Base-by-base conservation (phyloP, 75 land plant genomes). In the Gnetum montanum region DNA sequence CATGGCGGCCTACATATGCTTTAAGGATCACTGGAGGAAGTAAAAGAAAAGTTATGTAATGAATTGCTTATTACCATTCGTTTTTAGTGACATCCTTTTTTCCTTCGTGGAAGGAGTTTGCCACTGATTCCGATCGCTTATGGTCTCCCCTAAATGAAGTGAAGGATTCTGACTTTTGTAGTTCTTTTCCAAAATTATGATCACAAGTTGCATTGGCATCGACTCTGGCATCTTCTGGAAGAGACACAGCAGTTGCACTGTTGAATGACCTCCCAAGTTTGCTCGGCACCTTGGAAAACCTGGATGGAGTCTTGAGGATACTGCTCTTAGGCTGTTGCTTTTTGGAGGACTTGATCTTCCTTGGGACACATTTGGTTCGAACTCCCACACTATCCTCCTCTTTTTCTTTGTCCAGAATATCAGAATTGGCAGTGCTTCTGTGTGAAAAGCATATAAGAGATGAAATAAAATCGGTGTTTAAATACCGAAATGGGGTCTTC, bases 281-380 rank as follows among this genome's bases (percentile, higher is more conserved):
- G 36, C 34, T 31, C 10, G 55, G 8, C 55, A 31, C 55, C 22
- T 52, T 52, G 8, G 22, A 33, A 34, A 19, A 34, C 22, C 33
- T 52, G 25, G 55, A 33, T 52, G 87, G 83, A 8, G 87, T 75
- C 54, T 66, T 69, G 63, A 54, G 62, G 1, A 63, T 40, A 37
- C 71, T 79, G 55, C 54, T 58, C 55, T 64, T 78, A 25, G 73
- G 46, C 19, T 71, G 82, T 67, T 69, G 71, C 58, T 34, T 64
- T 3, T 61, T 49, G 12, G 75, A 66, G 28, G 71, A 34, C 38
- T 75, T 83, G 29, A 79, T 69, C 7, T 75, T 49, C 33, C 62
- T 54, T 4, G 87, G 83, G 47, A 79, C 70, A 67, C 87, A 83
- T 46, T 70, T 79, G 0, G 74, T 67, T n/a, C 61, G 68, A 10